Percentiles rank a stretch among this genome's conserved stretches.
Conservation (phyloP, 176 grass and related monocot species). For the Zizania latifolia region DNA sequence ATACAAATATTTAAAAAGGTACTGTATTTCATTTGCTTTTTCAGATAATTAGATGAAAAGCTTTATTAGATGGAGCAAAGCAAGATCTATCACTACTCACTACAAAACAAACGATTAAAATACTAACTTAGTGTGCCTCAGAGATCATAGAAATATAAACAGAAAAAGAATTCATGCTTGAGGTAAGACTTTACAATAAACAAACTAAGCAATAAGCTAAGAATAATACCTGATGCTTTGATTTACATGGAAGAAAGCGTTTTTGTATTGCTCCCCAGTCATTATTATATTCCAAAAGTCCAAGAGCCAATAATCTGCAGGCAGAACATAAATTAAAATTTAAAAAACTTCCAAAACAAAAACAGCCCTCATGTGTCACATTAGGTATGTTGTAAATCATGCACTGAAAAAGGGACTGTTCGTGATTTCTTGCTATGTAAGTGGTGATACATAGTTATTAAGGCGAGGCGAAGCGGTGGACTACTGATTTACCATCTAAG, state of each 20-base stretch:
- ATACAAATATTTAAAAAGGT: neutral
- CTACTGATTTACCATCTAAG: too few relatives aligned
- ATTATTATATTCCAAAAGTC: constrained; percentile 76
- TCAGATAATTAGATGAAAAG: neutral
- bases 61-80: neutral
- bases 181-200: constrained; percentile 8
- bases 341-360: constrained; percentile 5
- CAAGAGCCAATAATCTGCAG: constrained; percentile 86
- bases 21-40: neutral
- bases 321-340: constrained; percentile 12
- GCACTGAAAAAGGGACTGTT: neutral
- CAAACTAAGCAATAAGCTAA: constrained; percentile 3
- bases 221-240: constrained; percentile 65
- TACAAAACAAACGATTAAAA: constrained; percentile 23
- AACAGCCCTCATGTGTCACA: neutral
- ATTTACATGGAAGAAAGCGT: constrained; percentile 90
- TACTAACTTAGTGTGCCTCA: constrained; percentile 5
- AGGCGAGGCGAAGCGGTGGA: too few relatives aligned
- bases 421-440: neutral
- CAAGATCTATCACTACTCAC: neutral
- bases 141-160: constrained; percentile 7
- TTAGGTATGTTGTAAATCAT: neutral
- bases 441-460: too few relatives aligned
- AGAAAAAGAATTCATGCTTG: neutral
- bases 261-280: constrained; percentile 86